Evolutionary conservation across 805 yeast genomes (phyloP).

Genomic region (Myxozyma kluyveri): DNA sequence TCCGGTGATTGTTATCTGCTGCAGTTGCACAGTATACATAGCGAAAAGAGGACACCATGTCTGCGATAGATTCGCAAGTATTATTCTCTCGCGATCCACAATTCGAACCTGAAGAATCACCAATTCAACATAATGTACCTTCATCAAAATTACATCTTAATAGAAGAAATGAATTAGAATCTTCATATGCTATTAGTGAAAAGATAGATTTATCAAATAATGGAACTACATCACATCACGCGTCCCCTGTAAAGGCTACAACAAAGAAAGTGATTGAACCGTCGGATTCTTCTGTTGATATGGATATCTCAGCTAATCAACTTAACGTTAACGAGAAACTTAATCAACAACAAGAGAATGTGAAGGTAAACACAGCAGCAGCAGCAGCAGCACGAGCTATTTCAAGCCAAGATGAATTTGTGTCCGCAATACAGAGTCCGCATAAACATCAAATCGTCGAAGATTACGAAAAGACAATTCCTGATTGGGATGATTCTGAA

Average conservation of each 20-base stretch:
- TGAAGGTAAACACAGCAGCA: neutral
- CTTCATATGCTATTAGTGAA: too few relatives aligned
- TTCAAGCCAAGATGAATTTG: neutral
- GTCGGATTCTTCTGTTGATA: neutral
- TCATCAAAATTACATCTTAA: too few relatives aligned
- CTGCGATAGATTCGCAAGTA: neutral
- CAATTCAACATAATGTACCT: too few relatives aligned
- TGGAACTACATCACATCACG: too few relatives aligned
- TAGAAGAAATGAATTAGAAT: too few relatives aligned
- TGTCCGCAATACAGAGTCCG: neutral
- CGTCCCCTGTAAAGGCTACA: too few relatives aligned
- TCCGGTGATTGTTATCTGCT: too few relatives aligned
- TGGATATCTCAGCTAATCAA: neutral
- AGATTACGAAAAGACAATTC: constrained; percentile 16
- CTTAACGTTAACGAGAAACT: neutral
- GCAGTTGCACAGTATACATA: too few relatives aligned
- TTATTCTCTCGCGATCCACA: neutral
- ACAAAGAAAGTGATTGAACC: too few relatives aligned
- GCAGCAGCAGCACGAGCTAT: neutral
- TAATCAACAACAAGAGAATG: too few relatives aligned
- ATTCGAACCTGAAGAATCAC: neutral
- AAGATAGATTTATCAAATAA: too few relatives aligned
- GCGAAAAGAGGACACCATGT: too few relatives aligned
- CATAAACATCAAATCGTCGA: constrained; percentile 5
- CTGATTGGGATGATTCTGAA: constrained; percentile 27